Evolutionary conservation across 371 early-diverging fungal genomes (phyloP).

Genomic region (Capniomyces stellatus): DNA sequence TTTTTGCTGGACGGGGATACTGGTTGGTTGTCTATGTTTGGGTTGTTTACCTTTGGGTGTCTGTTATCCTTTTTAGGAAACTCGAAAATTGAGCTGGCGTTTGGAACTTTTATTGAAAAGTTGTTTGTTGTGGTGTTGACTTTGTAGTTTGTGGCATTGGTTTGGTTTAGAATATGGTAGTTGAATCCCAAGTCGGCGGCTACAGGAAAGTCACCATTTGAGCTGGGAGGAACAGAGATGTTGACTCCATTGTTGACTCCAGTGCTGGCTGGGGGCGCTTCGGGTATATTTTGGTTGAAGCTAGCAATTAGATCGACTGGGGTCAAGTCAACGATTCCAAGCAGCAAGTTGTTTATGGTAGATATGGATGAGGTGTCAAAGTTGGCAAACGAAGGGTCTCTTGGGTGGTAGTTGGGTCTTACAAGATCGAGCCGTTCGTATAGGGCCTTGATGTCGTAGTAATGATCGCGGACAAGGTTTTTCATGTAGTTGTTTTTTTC

Average conservation of each 20-base stretch:
- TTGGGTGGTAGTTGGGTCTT: constrained; percentile 8
- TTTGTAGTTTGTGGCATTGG: background rate
- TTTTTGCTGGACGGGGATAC: background rate
- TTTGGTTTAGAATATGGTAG: background rate
- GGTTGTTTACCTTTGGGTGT: background rate
- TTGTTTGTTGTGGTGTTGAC: background rate
- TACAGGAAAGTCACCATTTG: background rate
- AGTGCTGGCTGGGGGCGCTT: background rate
- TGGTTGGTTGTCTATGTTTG: background rate
- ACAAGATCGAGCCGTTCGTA: constrained; percentile 32
- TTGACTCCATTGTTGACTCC: background rate
- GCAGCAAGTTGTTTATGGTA: background rate
- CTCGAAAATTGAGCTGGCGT: background rate
- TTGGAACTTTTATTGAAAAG: background rate
- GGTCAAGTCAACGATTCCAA: background rate
- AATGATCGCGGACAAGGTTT: constrained; percentile 21
- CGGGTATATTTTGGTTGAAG: background rate
- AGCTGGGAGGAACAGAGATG: background rate
- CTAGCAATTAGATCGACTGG: background rate
- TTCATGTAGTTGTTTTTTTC: constrained; percentile 29
- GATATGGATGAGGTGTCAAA: background rate
- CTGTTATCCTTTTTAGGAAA: background rate
- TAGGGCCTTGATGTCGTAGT: constrained; percentile 24
- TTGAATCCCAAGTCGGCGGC: background rate
- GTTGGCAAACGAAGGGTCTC: constrained; percentile 21